phyloP scores from a whole-genome alignment of 805 yeast genomes.

The Yarrowia sp. region DNA sequence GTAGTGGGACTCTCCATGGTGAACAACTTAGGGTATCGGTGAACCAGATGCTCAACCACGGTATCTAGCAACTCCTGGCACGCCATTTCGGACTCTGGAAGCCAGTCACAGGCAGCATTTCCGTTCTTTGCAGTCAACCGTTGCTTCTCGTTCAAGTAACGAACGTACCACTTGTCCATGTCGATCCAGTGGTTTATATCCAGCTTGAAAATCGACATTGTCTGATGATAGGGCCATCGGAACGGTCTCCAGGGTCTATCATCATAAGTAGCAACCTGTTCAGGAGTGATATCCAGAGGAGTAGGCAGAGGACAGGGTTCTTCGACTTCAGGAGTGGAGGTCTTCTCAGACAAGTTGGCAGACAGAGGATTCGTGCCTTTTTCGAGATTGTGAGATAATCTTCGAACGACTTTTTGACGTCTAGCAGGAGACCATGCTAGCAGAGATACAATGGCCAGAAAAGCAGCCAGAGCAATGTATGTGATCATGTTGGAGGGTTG shows the following conservation, averaged over 20 bases:
- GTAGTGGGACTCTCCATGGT: conserved; percentile 54
- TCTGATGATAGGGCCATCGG: conserved; percentile 81
- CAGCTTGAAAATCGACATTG: conserved; percentile 75
- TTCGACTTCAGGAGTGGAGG: neutral
- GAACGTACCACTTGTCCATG: conserved; percentile 77
- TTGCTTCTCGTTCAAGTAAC: conserved; percentile 68
- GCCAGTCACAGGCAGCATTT: conserved; percentile 25
- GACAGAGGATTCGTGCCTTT: conserved; percentile 13
- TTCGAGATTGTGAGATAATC: conserved; percentile 17
- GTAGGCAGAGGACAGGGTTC: conserved; percentile 23
- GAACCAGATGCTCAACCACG: conserved; percentile 65
- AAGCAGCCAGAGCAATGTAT: neutral
- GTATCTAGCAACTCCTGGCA: conserved; percentile 64
- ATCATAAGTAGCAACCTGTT: conserved; percentile 67
- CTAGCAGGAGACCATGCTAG: conserved; percentile 6
- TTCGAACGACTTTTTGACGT: conserved; percentile 11
- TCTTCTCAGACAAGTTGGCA: neutral
- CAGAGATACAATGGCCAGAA: neutral
- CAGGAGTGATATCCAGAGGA: conserved; percentile 61
- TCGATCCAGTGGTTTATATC: conserved; percentile 79
- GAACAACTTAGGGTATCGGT: conserved; percentile 69
- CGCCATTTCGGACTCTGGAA: conserved; percentile 19
- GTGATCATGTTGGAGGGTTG: neutral
- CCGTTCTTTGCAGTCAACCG: conserved; percentile 57
- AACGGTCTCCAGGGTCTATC: conserved; percentile 85